Evolutionary conservation across 1,284 basidiomycete species (phyloP), one percentile per base, ranked within the genome.

Genomic region (Sporisorium iseilematis-ciliati): DNA sequence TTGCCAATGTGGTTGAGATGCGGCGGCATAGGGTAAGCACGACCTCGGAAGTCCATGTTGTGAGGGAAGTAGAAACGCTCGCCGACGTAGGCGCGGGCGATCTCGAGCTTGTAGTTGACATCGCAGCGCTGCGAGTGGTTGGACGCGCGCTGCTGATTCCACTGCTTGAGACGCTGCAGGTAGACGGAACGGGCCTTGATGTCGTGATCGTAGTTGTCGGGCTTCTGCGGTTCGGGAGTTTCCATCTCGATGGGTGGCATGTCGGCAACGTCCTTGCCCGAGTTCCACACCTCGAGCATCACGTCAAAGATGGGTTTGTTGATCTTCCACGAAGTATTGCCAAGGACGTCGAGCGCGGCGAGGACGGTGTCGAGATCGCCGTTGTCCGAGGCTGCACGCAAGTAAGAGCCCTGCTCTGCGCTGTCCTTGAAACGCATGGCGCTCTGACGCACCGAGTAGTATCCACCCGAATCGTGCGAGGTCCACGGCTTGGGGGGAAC

Each of bases 41-140:
- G 91, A 5, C 97, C 97, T 72, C 96, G 91, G 90, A 99, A 99
- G 86, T 99, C 97, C 82, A 99, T 89, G 86, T 97, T 98, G 87
- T 99, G 97, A 0, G 96, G 96, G 70, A 97, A 89, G 87, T 95
- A 99, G 85, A 99, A 92, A 0, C 88, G 90, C 81, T 98, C 94
- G 40, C 89, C 90, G 49, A 94, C 86, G 88, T 94, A 95, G 57
- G 95, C 91, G 63, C 93, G 89, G 2, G 96, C 96, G 81, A 99
- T 97, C 86, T 98, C 96, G 65, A 99, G 90, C 86, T 95, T 97
- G 87, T 99, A 99, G 86, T 98, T 98, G 70, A 95, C 91, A 82
- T 90, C 93, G 86, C 95, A 98, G 49, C 96, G 89, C 66, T 95
- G 92, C 18, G 92, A 93, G 86, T 98, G 96, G 57, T 77, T 77